A percentile compares a stretch with the other conserved stretches of the same genome.
phyloP scores from a whole-genome alignment of 805 yeast species.

The Candida nonsorbophila region DNA sequence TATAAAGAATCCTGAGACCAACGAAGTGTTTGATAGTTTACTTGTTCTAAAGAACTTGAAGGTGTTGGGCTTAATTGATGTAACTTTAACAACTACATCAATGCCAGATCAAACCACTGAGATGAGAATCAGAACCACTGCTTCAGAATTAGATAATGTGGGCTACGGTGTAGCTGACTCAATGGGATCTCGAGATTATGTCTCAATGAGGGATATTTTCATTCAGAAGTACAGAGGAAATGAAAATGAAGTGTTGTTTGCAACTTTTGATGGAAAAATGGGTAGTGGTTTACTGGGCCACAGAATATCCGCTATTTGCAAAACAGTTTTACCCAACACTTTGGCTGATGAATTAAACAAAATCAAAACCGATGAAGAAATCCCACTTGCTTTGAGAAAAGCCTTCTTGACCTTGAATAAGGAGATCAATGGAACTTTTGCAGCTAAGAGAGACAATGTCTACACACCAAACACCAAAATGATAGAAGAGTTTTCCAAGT shows the following conservation, averaged over 20 bases:
- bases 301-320: slow-evolving; percentile 65
- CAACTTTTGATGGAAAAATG: slow-evolving; percentile 80
- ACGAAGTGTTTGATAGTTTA: slow-evolving; percentile 65
- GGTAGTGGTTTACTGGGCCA: slow-evolving; percentile 42
- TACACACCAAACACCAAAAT: slow-evolving; percentile 32
- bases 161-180: slow-evolving; percentile 91
- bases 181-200: slow-evolving; percentile 59
- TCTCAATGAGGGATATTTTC: slow-evolving; percentile 79
- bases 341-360: slow-evolving; percentile 64
- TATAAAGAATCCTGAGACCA: slow-evolving; percentile 48
- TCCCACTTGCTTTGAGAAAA: slow-evolving; percentile 73
- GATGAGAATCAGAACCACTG: slow-evolving; percentile 85
- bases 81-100: slow-evolving; percentile 80
- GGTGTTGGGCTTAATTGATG: slow-evolving; percentile 88
- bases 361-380: slow-evolving; percentile 33
- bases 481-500: slow-evolving; percentile 34
- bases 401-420: slow-evolving; percentile 77
- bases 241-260: slow-evolving; percentile 73
- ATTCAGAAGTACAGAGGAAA: slow-evolving; percentile 83
- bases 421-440: slow-evolving; percentile 64
- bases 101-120: slow-evolving; percentile 85
- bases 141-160: slow-evolving; percentile 67
- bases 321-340: slow-evolving; percentile 61
- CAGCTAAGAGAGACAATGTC: slow-evolving; percentile 38
- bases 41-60: slow-evolving; percentile 58